Evolutionary conservation across 1,284 basidiomycete genomes (phyloP), one percentile per base, ranked within the genome.

Genomic region (Wallemia ichthyophaga): DNA sequence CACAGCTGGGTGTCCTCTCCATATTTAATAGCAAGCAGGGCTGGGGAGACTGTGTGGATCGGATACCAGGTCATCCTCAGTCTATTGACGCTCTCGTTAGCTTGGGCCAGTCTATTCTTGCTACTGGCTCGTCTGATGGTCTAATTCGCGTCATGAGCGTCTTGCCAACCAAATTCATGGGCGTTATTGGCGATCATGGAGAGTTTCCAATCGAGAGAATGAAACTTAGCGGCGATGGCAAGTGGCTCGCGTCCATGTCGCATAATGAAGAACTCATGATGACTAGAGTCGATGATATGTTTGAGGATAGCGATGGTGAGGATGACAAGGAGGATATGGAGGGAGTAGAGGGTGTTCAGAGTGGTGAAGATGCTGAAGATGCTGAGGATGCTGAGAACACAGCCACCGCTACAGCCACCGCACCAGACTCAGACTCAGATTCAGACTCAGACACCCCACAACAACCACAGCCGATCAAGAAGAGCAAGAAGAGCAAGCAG

Each of bases 111-210:
- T 70, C 75, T 13, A 75, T 75, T n/a, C 75, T 78, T 62, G 77
- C 92, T 1, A 91, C 91, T 0, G 91, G 91, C 1, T 91, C 86
- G 0, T 88, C 87, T 2, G 91, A 96, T 68, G 91, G 91, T 0
- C 76, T 89, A 65, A 75, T 96, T 32, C 78, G 91, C 56, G 86
- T 86, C 27, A 83, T 95, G 1, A 81, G 92, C 67, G 75, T 95
- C 32, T 75, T 91, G 59, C 91, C 91, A 0, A 88, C 85, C 62
- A 86, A 87, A 67, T 75, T 96, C 23, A 70, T 94, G 27, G 91
- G 91, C 19, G 82, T 92, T 37, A 79, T 95, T 48, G 83, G 83
- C 15, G 85, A 89, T 64, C 87, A 94, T 65, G 84, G 83, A 9
- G 81, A 84, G 61, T 86, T 86, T 71, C 89, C 89, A 1, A 80